Evolutionary conservation across 805 yeast species (phyloP).

Genomic region (Debaryomyces castellii): DNA sequence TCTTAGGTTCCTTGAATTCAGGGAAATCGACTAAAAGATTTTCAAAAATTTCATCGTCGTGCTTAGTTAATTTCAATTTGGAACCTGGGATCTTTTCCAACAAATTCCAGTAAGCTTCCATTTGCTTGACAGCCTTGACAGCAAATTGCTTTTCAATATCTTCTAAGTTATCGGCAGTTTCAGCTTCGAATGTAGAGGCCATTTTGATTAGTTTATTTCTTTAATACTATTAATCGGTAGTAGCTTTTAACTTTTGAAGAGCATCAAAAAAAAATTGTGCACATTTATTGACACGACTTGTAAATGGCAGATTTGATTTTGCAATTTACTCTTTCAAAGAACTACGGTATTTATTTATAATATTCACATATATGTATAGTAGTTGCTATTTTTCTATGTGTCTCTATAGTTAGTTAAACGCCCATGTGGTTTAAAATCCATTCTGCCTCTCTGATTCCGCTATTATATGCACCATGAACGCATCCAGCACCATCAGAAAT

Average conservation of each 20-base stretch:
- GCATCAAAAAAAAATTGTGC: background rate
- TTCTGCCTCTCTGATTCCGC: constrained; percentile 61
- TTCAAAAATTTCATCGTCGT: constrained; percentile 68
- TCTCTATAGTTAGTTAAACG: no score
- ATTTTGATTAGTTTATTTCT: constrained; percentile 13
- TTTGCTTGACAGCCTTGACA: constrained; percentile 94
- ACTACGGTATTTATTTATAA: no score
- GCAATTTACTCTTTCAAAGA: no score
- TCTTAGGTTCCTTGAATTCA: constrained; percentile 68
- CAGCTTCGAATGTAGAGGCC: constrained; percentile 67
- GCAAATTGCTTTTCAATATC: constrained; percentile 94
- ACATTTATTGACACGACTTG: background rate
- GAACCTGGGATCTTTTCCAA: constrained; percentile 77
- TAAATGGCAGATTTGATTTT: background rate
- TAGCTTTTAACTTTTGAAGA: background rate
- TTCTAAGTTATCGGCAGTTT: constrained; percentile 90
- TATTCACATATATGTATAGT: no score
- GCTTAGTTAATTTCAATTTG: constrained; percentile 66
- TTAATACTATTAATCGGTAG: background rate
- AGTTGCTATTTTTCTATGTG: no score
- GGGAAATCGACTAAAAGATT: constrained; percentile 74
- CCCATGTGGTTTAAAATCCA: constrained; percentile 25
- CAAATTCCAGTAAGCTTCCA: constrained; percentile 89
- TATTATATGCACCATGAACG: constrained; percentile 85
- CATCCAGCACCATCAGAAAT: constrained; percentile 86